Percentiles rank a stretch among this genome's conserved stretches.
phyloP scores from a whole-genome alignment of 108 stramenopile genomes.

The Nitzschia sp. region DNA sequence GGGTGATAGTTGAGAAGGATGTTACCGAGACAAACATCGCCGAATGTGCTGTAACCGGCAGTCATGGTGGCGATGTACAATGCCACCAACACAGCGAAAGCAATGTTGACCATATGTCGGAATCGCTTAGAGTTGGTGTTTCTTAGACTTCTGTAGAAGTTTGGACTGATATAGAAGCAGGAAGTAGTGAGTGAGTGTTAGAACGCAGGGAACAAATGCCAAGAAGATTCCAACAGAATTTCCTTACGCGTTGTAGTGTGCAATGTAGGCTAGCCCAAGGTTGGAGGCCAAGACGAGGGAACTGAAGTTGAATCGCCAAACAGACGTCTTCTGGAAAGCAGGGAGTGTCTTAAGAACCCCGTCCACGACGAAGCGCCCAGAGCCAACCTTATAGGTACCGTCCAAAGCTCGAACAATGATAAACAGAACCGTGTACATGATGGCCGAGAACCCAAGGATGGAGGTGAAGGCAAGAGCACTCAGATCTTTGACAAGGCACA shows the following conservation, averaged over 20 bases:
- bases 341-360: constrained; percentile 25
- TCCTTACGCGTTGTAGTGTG: constrained; percentile 53
- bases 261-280: constrained; percentile 52
- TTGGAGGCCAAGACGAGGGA: constrained; percentile 52
- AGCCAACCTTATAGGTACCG: constrained; percentile 43
- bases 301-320: constrained; percentile 49
- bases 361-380: constrained; percentile 45
- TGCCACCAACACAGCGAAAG: constrained; percentile 37
- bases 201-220: neutral
- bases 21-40: constrained; percentile 54
- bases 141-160: constrained; percentile 40
- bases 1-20: constrained; percentile 65
- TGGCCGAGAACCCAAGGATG: constrained; percentile 48
- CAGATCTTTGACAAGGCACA: constrained; percentile 50
- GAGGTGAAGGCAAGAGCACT: constrained; percentile 58
- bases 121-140: constrained; percentile 38
- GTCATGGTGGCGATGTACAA: constrained; percentile 51
- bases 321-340: constrained; percentile 35
- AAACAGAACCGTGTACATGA: constrained; percentile 58
- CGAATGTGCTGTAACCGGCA: constrained; percentile 59
- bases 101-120: constrained; percentile 33
- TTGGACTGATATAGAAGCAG: constrained; percentile 21
- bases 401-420: constrained; percentile 46
- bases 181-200: neutral
- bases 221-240: neutral